A percentile compares a stretch with the other conserved stretches of the same genome.
Conservation (phyloP, 2,329 filamentous ascomycete genomes). For the Chalara sp. region DNA sequence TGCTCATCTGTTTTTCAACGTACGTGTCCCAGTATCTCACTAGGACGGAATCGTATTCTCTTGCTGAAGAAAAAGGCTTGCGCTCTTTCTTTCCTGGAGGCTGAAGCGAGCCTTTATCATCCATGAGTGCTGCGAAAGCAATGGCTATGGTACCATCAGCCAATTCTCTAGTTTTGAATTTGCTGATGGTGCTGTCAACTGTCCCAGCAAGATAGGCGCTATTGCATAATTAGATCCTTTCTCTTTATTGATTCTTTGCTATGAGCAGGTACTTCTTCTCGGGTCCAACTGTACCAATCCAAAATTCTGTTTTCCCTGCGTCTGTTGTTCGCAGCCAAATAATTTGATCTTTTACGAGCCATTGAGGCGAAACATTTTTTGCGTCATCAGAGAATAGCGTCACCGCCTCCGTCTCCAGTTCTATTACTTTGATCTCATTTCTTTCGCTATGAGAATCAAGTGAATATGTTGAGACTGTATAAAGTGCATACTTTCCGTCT, state of each 20-base stretch:
- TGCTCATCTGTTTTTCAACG: not conserved
- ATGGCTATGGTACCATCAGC: not conserved
- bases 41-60: not conserved
- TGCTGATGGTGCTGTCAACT: not conserved
- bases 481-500: constrained; percentile 57
- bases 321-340: not conserved
- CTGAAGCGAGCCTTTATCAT: not conserved
- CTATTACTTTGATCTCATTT: constrained; percentile 28
- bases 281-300: not conserved
- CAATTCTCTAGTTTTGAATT: not conserved
- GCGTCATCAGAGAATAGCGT: not conserved
- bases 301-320: not conserved
- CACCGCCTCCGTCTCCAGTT: not conserved
- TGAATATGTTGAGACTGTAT: constrained; percentile 68
- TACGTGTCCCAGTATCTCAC: not conserved
- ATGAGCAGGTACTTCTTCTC: not conserved
- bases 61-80: not conserved
- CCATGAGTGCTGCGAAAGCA: not conserved
- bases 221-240: not conserved
- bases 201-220: not conserved
- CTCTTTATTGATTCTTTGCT: not conserved
- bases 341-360: not conserved
- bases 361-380: not conserved
- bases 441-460: constrained; percentile 64
- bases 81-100: not conserved